Percentiles rank a stretch among this genome's conserved stretches.
Evolutionary conservation across 805 yeast genomes (phyloP).

Genomic region (Ogataea pignaliae): DNA sequence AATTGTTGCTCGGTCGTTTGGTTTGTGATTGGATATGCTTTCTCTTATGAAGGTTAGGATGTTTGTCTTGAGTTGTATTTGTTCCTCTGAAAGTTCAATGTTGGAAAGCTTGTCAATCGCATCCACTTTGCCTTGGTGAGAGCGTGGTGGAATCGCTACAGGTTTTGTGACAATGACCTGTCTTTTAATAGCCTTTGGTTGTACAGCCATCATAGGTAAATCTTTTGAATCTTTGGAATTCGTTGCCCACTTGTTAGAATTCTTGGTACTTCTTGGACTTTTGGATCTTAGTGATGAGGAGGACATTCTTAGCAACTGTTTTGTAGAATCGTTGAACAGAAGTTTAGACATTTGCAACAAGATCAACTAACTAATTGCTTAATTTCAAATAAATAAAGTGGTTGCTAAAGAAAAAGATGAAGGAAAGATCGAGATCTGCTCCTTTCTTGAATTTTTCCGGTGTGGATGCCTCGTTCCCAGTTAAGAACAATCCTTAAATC

Average conservation of each 20-base stretch:
- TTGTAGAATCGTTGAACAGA: too few species aligned
- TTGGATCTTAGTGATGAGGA: too few species aligned
- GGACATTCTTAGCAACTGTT: too few species aligned
- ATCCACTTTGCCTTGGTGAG: conserved; percentile 3
- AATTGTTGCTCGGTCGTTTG: conserved; percentile 26
- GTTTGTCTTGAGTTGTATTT: conserved; percentile 24
- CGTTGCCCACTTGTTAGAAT: background rate
- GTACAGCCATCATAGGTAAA: too few species aligned
- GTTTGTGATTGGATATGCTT: conserved; percentile 15
- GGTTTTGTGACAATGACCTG: background rate
- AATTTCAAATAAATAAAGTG: too few species aligned
- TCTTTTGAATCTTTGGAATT: background rate
- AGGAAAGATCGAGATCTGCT: too few species aligned
- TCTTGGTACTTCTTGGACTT: background rate
- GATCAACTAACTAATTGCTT: too few species aligned
- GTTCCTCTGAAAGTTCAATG: conserved; percentile 36
- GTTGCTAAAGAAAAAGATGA: too few species aligned
- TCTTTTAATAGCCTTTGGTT: background rate
- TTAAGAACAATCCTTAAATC: too few species aligned
- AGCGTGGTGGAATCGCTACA: background rate
- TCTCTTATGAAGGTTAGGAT: conserved; percentile 29
- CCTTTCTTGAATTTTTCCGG: too few species aligned
- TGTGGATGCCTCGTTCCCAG: too few species aligned
- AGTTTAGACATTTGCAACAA: too few species aligned
- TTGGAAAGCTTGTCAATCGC: conserved; percentile 36